A percentile compares a stretch with the other conserved stretches of the same genome.
Conservation (phyloP, 148 eudicot genomes). For the Diospyros kaki region DNA sequence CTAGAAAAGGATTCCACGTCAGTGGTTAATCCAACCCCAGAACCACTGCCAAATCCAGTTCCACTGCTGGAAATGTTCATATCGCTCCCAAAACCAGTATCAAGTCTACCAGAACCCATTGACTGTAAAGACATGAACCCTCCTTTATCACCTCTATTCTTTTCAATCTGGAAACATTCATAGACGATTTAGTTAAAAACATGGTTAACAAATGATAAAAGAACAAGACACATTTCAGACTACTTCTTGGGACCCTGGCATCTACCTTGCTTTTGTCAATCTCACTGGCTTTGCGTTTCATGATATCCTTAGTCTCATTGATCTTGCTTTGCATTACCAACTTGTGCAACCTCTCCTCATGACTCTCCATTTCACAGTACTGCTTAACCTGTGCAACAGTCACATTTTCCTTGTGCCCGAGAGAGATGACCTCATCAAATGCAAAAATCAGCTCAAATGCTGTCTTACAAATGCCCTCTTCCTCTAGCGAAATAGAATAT, state of each 20-base stretch:
- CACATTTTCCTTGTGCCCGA: conserved; percentile 94
- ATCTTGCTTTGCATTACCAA: conserved; percentile 88
- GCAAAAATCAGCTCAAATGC: conserved; percentile 94
- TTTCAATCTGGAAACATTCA: conserved; percentile 52
- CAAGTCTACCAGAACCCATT: conserved; percentile 68
- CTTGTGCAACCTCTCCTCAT: conserved; percentile 96
- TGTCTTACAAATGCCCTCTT: conserved; percentile 81
- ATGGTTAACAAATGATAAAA: conserved; percentile 1
- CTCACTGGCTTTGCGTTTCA: conserved; percentile 96
- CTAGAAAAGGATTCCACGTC: conserved; percentile 61
- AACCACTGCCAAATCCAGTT: conserved; percentile 72
- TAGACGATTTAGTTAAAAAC: background rate
- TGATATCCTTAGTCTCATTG: conserved; percentile 90
- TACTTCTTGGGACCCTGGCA: background rate
- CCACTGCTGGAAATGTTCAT: conserved; percentile 50
- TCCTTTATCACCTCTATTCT: conserved; percentile 65
- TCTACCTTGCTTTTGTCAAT: conserved; percentile 95
- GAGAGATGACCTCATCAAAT: conserved; percentile 89
- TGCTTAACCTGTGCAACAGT: conserved; percentile 95
- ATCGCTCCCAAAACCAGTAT: conserved; percentile 56
- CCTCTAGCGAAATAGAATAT: conserved; percentile 75
- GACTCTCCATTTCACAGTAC: conserved; percentile 99
- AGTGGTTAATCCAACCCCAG: conserved; percentile 59
- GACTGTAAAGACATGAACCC: conserved; percentile 63
- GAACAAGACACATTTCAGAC: background rate